These are phyloP conservation scores for Aureobasidium zeae DNA, from an alignment of 2,329 filamentous ascomycete species.

Conservation along the genomic window DNA sequence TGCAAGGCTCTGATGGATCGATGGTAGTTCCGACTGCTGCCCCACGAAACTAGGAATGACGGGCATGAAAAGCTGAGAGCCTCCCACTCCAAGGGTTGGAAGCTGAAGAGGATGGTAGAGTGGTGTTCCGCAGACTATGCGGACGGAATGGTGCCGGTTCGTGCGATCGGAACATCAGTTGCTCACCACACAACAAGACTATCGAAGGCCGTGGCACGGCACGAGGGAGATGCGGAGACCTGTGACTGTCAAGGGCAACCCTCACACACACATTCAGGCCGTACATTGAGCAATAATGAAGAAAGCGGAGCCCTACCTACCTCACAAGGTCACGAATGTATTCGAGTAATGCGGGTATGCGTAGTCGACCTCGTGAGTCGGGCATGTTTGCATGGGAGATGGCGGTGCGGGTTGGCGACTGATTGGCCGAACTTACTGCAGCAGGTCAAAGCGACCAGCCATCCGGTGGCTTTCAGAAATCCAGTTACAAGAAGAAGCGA, in stretches of 20 bases:
- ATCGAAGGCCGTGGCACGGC: conserved; percentile 7
- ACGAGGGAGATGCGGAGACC: conserved; percentile 4
- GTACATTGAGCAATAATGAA: too few relatives aligned
- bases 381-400: conserved; percentile 14
- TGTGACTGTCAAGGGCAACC: conserved; percentile 3
- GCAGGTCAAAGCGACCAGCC: conserved; percentile 14
- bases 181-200: too few relatives aligned
- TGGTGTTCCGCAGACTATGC: conserved; percentile 5
- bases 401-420: conserved; percentile 9
- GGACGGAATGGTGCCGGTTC: conserved; percentile 13
- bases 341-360: conserved; percentile 12
- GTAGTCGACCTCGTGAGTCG: conserved; percentile 13
- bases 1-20: conserved; percentile 9
- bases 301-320: background rate
- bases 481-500: background rate
- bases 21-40: conserved; percentile 2
- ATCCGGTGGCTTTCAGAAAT: background rate
- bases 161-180: conserved; percentile 9
- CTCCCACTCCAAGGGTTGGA: background rate
- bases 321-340: conserved; percentile 4
- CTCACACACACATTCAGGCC: conserved; percentile 4
- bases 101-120: conserved; percentile 1
- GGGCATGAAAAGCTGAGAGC: background rate
- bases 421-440: conserved; percentile 7
- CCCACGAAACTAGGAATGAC: conserved; percentile 4